These are phyloP conservation scores for Salix brachista DNA, from an alignment of 345 rosid genomes.

Conservation along the genomic window DNA sequence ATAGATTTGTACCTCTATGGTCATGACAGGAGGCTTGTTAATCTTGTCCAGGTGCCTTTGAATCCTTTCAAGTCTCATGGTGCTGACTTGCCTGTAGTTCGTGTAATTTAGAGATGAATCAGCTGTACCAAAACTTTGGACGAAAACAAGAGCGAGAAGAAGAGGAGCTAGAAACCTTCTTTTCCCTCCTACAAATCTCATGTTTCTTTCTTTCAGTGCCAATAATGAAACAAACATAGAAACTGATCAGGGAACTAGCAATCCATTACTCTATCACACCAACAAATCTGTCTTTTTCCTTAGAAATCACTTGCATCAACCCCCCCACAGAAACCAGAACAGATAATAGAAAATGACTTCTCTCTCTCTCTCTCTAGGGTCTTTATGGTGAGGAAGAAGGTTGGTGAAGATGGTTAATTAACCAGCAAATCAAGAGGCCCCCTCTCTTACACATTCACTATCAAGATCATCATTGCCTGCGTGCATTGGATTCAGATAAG, in stretches of 20 bases:
- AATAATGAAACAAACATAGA: not conserved
- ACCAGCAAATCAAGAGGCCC: constrained; percentile 17
- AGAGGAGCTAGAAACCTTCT: constrained; percentile 15
- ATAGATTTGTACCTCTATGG: constrained; percentile 21
- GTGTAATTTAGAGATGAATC: constrained; percentile 49
- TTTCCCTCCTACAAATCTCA: constrained; percentile 21
- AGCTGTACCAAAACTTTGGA: constrained; percentile 11
- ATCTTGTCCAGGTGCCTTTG: constrained; percentile 25
- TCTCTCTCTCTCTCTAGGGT: constrained; percentile 11
- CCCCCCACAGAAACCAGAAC: constrained; percentile 22
- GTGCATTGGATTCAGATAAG: constrained; percentile 35
- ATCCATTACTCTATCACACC: constrained; percentile 21
- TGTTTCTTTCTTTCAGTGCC: constrained; percentile 52
- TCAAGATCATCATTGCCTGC: constrained; percentile 46
- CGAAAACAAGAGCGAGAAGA: constrained; percentile 1
- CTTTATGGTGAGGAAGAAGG: constrained; percentile 50
- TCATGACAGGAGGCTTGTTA: constrained; percentile 26
- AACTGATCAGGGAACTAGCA: constrained; percentile 15
- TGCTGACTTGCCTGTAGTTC: constrained; percentile 54
- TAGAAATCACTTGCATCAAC: constrained; percentile 17
- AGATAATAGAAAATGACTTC: constrained; percentile 8
- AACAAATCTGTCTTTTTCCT: constrained; percentile 14
- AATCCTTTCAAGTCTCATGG: constrained; percentile 64
- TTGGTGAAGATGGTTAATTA: constrained; percentile 51
- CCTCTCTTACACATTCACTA: constrained; percentile 36